A percentile compares a stretch with the other conserved stretches of the same genome.
Conservation (phyloP, 2,329 filamentous ascomycete species). For the Xylariaceae sp. region DNA sequence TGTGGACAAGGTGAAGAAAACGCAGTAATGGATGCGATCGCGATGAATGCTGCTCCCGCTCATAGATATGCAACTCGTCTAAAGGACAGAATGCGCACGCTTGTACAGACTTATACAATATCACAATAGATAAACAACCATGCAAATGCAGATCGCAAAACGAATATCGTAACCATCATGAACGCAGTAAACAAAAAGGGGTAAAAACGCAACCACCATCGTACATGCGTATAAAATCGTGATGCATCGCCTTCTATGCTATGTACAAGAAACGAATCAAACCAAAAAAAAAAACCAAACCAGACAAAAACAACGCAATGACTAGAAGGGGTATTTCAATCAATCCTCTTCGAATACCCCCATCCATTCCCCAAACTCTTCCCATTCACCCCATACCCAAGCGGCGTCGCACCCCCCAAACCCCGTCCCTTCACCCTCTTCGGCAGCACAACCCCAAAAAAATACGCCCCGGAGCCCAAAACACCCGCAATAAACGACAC, state of each 20-base stretch:
- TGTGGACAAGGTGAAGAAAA: constrained; percentile 37
- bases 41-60: background rate
- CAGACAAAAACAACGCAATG: background rate
- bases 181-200: background rate
- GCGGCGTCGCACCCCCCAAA: constrained; percentile 52
- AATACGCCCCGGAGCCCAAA: constrained; percentile 52
- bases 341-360: constrained; percentile 53
- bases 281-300: background rate
- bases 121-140: background rate
- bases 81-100: background rate
- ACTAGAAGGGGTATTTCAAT: constrained; percentile 34
- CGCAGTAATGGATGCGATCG: constrained; percentile 29
- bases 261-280: background rate
- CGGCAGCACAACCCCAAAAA: constrained; percentile 55
- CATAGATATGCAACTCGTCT: background rate
- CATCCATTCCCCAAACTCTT: constrained; percentile 50
- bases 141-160: background rate
- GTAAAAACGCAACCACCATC: background rate
- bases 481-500: constrained; percentile 54
- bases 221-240: background rate
- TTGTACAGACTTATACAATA: background rate
- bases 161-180: background rate
- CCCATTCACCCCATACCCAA: constrained; percentile 49
- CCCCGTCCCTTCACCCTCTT: constrained; percentile 45
- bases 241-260: background rate